These are phyloP conservation scores for Kodamaea laetipori DNA, from an alignment of 805 yeast species.

Conservation along the genomic window DNA sequence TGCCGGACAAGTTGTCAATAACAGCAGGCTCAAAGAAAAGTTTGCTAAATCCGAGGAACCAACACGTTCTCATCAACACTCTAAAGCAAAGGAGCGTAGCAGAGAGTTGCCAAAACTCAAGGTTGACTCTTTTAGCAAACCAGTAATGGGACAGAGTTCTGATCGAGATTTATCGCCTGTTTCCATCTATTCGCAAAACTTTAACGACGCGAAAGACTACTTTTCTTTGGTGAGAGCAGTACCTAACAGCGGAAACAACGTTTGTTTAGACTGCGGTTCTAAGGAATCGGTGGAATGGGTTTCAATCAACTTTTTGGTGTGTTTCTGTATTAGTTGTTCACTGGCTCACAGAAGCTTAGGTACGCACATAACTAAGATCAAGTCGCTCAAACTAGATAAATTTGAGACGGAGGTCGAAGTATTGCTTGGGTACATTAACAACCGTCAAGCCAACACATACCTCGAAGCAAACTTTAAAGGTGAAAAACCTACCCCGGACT, in stretches of 20 bases:
- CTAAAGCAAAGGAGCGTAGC: conserved; percentile 1
- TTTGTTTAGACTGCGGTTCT: conserved; percentile 81
- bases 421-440: conserved; percentile 55
- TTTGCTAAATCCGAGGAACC: neutral
- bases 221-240: conserved; percentile 41
- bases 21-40: conserved; percentile 19
- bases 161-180: conserved; percentile 33
- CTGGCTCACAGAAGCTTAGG: conserved; percentile 89
- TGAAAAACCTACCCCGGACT: neutral
- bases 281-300: conserved; percentile 79
- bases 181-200: conserved; percentile 26
- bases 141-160: neutral
- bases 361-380: conserved; percentile 73
- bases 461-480: conserved; percentile 50
- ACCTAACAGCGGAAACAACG: conserved; percentile 49
- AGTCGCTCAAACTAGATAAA: conserved; percentile 76
- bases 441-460: conserved; percentile 55
- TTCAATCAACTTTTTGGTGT: conserved; percentile 69
- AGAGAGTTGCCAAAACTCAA: neutral
- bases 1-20: conserved; percentile 52
- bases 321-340: conserved; percentile 82
- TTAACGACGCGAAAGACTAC: conserved; percentile 24
- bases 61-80: neutral
- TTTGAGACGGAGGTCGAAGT: conserved; percentile 60
- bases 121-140: neutral